phyloP scores from a whole-genome alignment of 2,329 filamentous ascomycete genomes.

The Xylaria sp. region DNA sequence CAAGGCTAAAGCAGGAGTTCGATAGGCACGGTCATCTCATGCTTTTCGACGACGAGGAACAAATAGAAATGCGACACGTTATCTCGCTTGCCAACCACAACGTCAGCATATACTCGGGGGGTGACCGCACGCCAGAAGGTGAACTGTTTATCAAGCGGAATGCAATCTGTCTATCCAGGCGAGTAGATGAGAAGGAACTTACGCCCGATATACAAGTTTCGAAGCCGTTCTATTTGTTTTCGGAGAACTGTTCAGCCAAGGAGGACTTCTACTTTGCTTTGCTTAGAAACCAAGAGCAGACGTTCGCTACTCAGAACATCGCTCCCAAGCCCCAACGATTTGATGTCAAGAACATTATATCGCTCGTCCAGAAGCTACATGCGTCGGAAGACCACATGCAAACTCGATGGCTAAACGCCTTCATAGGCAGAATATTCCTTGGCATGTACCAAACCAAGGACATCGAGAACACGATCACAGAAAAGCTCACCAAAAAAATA shows the following conservation, averaged over 20 bases:
- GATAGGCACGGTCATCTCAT: conserved; percentile 90
- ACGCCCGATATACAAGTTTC: conserved; percentile 67
- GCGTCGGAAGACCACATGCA: conserved; percentile 91
- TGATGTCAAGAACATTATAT: conserved; percentile 86
- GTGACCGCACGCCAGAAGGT: conserved; percentile 81
- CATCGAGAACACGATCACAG: conserved; percentile 79
- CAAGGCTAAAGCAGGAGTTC: conserved; percentile 30
- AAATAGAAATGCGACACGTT: conserved; percentile 95
- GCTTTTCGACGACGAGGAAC: conserved; percentile 95
- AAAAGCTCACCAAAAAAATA: conserved; percentile 96
- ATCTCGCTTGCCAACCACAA: conserved; percentile 90
- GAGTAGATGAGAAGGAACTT: conserved; percentile 62
- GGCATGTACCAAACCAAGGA: conserved; percentile 86
- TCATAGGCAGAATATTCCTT: conserved; percentile 88
- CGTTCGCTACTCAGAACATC: conserved; percentile 63
- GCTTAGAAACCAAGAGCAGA: conserved; percentile 82
- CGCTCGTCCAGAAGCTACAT: conserved; percentile 88
- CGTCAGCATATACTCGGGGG: conserved; percentile 85
- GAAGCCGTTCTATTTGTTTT: conserved; percentile 93
- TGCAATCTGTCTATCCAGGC: conserved; percentile 82
- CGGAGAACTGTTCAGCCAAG: conserved; percentile 93
- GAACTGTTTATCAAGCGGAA: conserved; percentile 97
- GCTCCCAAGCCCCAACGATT: conserved; percentile 79
- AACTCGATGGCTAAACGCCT: conserved; percentile 91
- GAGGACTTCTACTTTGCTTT: conserved; percentile 98